Evolutionary conservation across 805 yeast genomes (phyloP), one percentile per base, ranked within the genome.

Genomic region (Sugiyamaella marilandica): DNA sequence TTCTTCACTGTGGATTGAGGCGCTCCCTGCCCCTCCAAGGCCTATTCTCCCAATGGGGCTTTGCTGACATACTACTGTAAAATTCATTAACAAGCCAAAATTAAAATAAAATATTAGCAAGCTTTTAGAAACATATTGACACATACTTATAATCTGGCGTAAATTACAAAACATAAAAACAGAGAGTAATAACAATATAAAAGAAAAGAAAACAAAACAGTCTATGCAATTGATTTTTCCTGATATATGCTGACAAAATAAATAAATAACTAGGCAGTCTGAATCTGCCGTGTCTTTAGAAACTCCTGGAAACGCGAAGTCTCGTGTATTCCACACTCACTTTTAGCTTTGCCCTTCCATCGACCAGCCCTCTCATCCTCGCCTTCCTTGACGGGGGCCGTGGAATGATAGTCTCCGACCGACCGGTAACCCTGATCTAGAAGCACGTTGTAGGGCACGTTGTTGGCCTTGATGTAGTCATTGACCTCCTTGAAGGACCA

Each of bases 311-410:
- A 92, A 57, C 86, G 80, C 24, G 84, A 78, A 1, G 91, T 80
- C 61, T 84, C 86, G 65, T 92, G 98, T 50, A 92, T 90, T 2
- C 98, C 98, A 71, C 98, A 92, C 67, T 92, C 98, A 0, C 96
- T 89, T 73, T 92, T 92, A 10, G 82, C 77, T 66, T 85, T 79
- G 1, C 97, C 97, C 74, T 86, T 85, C 98, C 98, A 92, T 64
- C 98, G 80, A 0, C 98, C 98, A n/a, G 94, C 82, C 59, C 98
- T 79, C 68, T 92, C 98, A 65, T 92, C 97, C 65, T 89, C 97
- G 9, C 95, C 96, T 44, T 86, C 96, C 7, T 73, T 77, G 10
- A 88, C 95, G 1, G 98, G 97, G 31, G 71, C 82, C 0, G 98
- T 92, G 1, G 96, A 87, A 68, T 92, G 98, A 80, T 91, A 92